Conservation (phyloP, 1,284 basidiomycete species). For the Violaceomyces palustris region DNA sequence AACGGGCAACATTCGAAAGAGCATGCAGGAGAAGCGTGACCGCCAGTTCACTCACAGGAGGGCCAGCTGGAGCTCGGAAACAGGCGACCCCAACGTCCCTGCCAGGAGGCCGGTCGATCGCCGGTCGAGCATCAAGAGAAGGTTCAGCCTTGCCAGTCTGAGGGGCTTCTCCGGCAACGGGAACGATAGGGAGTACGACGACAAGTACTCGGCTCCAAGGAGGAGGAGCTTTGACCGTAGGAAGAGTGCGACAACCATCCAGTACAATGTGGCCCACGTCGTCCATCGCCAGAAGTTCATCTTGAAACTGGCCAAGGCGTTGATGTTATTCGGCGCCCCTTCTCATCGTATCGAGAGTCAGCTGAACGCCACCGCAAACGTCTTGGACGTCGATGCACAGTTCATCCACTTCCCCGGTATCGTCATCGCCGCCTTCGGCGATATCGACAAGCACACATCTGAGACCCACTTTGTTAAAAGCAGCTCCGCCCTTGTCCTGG, state of each 20-base stretch:
- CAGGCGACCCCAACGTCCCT: no score
- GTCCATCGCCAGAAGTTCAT: slow-evolving; percentile 63
- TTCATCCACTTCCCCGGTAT: slow-evolving; percentile 60
- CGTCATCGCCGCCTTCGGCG: slow-evolving; percentile 34
- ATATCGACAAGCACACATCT: slow-evolving; percentile 56
- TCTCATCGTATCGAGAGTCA: slow-evolving; percentile 74
- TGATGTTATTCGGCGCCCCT: slow-evolving; percentile 75
- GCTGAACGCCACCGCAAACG: slow-evolving; percentile 69
- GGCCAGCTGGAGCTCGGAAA: no score
- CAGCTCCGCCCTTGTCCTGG: slow-evolving; percentile 11
- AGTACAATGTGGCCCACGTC: slow-evolving; percentile 5
- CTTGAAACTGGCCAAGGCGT: slow-evolving; percentile 70
- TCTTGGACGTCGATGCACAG: slow-evolving; percentile 70
- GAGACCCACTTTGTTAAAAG: slow-evolving; percentile 71
- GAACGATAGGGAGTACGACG: slow-evolving; percentile 4
- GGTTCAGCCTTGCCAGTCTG: not conserved
- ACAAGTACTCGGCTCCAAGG: not conserved
- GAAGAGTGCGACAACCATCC: slow-evolving; percentile 10
- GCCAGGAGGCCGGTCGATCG: no score
- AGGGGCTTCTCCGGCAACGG: not conserved
- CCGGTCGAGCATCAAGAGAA: no score
- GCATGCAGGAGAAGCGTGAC: no score
- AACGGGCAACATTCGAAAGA: no score
- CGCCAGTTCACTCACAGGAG: no score
- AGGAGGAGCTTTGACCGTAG: slow-evolving; percentile 7